A percentile compares a stretch with the other conserved stretches of the same genome.
These are phyloP conservation scores for Arbutus unedo DNA, from an alignment of 148 eudicot genomes.

Conservation along the genomic window DNA sequence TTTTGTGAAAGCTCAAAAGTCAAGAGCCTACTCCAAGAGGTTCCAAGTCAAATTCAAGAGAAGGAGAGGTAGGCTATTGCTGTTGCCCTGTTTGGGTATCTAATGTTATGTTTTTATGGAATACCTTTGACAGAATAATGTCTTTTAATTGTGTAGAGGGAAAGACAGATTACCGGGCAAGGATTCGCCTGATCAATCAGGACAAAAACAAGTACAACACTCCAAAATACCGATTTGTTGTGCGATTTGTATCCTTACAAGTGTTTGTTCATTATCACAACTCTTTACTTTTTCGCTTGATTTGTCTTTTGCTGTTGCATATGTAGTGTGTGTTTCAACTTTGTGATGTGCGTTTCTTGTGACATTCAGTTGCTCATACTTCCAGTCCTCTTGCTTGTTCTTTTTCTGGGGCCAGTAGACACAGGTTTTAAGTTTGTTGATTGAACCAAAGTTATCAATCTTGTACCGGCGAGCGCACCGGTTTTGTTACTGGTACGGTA, in stretches of 20 bases:
- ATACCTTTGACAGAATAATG: not conserved
- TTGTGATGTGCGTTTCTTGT: not conserved
- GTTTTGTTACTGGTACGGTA: no score
- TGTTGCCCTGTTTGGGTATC: not conserved
- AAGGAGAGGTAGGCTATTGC: constrained; percentile 41
- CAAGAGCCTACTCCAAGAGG: constrained; percentile 62
- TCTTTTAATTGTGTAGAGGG: constrained; percentile 38
- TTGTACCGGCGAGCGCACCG: no score
- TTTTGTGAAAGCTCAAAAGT: constrained; percentile 60
- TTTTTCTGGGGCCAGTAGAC: not conserved
- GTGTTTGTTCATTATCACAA: not conserved
- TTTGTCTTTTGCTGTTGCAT: not conserved
- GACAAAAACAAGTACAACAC: constrained; percentile 87
- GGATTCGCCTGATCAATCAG: constrained; percentile 72
- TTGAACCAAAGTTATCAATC: no score
- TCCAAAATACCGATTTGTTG: constrained; percentile 69
- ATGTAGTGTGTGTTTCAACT: not conserved
- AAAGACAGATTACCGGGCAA: constrained; percentile 60
- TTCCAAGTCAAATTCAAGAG: constrained; percentile 75
- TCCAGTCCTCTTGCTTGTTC: not conserved
- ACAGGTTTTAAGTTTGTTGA: not conserved
- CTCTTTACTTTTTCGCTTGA: not conserved
- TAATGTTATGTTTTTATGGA: not conserved
- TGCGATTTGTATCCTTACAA: constrained; percentile 61
- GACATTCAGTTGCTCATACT: not conserved